Conservation (phyloP, 176 grass and related monocot species). For the Secale cereale region DNA sequence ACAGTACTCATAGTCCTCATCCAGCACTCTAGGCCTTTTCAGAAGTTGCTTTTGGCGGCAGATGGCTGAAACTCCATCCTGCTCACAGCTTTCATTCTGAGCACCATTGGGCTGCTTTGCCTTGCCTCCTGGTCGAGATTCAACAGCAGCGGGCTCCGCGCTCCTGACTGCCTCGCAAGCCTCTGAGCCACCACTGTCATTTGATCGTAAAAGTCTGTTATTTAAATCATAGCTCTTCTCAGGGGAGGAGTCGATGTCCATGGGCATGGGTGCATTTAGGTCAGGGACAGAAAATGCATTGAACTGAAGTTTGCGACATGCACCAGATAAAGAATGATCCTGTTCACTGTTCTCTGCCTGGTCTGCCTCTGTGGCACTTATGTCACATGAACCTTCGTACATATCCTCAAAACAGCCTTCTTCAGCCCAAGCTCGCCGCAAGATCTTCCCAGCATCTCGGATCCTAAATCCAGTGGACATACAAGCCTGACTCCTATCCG, state of each 20-base stretch:
- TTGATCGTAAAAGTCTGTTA: slow-evolving; percentile 45
- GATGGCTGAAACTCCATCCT: slow-evolving; percentile 46
- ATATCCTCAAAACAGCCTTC: slow-evolving; percentile 56
- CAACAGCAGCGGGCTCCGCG: slow-evolving; percentile 53
- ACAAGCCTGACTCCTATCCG: slow-evolving; percentile 42
- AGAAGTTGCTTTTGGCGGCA: slow-evolving; percentile 18
- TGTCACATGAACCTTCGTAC: slow-evolving; percentile 64
- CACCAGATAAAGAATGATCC: slow-evolving; percentile 33
- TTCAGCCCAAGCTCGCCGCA: slow-evolving; percentile 61
- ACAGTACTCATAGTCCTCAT: slow-evolving; percentile 78
- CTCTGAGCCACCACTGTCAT: slow-evolving; percentile 80
- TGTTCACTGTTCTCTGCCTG: slow-evolving; percentile 37
- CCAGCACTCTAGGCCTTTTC: slow-evolving; percentile 15
- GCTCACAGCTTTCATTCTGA: slow-evolving; percentile 23
- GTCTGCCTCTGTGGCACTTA: slow-evolving; percentile 46
- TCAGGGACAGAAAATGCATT: slow-evolving; percentile 72
- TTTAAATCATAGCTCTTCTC: slow-evolving; percentile 49
- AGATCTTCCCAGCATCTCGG: slow-evolving; percentile 65
- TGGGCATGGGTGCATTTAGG: slow-evolving; percentile 52
- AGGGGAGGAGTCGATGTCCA: slow-evolving; percentile 46
- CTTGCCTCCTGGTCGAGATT: slow-evolving; percentile 40
- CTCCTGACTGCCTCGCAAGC: slow-evolving; percentile 50
- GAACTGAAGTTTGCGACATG: slow-evolving; percentile 73
- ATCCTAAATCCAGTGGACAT: slow-evolving; percentile 82
- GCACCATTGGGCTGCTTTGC: slow-evolving; percentile 10